Percentiles rank a stretch among this genome's conserved stretches.
These are phyloP conservation scores for Didymella exigua DNA, from an alignment of 2,329 filamentous ascomycete species.

Conservation along the genomic window DNA sequence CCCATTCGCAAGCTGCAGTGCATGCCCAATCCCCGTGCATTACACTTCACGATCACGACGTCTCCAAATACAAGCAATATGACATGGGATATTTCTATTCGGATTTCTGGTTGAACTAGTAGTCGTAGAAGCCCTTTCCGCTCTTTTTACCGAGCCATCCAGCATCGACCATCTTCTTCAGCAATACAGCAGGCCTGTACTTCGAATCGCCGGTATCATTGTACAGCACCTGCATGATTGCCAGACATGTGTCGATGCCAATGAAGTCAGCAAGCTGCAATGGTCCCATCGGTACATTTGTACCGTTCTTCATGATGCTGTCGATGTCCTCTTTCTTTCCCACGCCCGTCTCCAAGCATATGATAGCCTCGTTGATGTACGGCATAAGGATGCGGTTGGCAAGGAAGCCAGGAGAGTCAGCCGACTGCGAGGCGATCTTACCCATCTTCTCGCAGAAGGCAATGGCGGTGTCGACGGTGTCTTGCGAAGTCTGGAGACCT, in stretches of 20 bases:
- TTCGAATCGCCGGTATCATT: constrained; percentile 93
- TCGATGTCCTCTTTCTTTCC: constrained; percentile 92
- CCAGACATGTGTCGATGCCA: constrained; percentile 90
- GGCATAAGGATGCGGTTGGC: constrained; percentile 98
- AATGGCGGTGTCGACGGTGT: constrained; percentile 81
- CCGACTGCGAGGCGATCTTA: constrained; percentile 85
- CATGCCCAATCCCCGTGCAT: not conserved
- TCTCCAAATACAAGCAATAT: too few species aligned
- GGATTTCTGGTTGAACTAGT: constrained; percentile 54
- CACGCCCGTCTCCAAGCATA: constrained; percentile 92
- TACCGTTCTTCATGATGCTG: constrained; percentile 98
- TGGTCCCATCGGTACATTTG: constrained; percentile 97
- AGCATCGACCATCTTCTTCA: constrained; percentile 96
- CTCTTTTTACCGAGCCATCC: constrained; percentile 98
- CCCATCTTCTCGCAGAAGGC: constrained; percentile 91
- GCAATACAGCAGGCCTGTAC: constrained; percentile 84
- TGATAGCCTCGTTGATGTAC: constrained; percentile 97
- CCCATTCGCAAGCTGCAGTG: not conserved
- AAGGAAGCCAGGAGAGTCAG: constrained; percentile 90
- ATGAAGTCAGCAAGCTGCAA: constrained; percentile 95
- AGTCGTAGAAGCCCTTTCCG: constrained; percentile 94
- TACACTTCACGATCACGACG: too few species aligned
- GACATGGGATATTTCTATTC: not conserved
- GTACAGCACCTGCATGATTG: constrained; percentile 96
- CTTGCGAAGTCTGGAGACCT: constrained; percentile 84